phyloP scores from a whole-genome alignment of 768 basidiomycete genomes.

The Wakefieldia striispora region DNA sequence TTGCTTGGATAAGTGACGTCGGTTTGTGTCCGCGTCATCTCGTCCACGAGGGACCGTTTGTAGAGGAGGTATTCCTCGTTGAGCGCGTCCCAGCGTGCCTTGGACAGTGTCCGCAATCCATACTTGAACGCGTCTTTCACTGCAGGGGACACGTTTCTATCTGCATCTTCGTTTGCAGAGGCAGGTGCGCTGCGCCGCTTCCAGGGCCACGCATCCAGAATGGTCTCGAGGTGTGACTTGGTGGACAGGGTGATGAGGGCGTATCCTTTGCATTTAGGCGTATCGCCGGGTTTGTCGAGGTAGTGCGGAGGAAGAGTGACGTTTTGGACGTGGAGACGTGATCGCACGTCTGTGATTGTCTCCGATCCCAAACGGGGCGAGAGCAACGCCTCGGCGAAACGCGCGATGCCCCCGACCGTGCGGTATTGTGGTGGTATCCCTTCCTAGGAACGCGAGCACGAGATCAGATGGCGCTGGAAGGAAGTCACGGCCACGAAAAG shows the following conservation, averaged over 20 bases:
- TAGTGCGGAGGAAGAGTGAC: constrained; percentile 63
- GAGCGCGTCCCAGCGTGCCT: constrained; percentile 59
- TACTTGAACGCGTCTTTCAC: constrained; percentile 49
- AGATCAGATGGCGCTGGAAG: background rate
- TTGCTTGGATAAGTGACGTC: background rate
- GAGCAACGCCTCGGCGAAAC: constrained; percentile 43
- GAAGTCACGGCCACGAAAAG: background rate
- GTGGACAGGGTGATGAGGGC: constrained; percentile 61
- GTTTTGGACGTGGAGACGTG: constrained; percentile 41
- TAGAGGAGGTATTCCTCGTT: constrained; percentile 70
- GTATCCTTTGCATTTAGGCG: constrained; percentile 70
- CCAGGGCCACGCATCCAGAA: constrained; percentile 67
- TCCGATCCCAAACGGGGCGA: background rate
- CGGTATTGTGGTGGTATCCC: constrained; percentile 59
- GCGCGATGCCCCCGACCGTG: constrained; percentile 46
- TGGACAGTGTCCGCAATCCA: constrained; percentile 58
- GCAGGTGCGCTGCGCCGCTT: constrained; percentile 15
- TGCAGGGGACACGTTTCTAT: background rate
- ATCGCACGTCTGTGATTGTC: background rate
- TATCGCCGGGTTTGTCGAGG: constrained; percentile 52
- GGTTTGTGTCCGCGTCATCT: constrained; percentile 31
- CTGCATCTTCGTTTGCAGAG: background rate
- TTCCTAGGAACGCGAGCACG: constrained; percentile 46
- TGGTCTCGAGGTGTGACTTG: constrained; percentile 35
- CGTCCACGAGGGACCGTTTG: constrained; percentile 51